A percentile compares a stretch with the other conserved stretches of the same genome.
phyloP scores from a whole-genome alignment of 768 basidiomycete genomes.

The Russula sp. region DNA sequence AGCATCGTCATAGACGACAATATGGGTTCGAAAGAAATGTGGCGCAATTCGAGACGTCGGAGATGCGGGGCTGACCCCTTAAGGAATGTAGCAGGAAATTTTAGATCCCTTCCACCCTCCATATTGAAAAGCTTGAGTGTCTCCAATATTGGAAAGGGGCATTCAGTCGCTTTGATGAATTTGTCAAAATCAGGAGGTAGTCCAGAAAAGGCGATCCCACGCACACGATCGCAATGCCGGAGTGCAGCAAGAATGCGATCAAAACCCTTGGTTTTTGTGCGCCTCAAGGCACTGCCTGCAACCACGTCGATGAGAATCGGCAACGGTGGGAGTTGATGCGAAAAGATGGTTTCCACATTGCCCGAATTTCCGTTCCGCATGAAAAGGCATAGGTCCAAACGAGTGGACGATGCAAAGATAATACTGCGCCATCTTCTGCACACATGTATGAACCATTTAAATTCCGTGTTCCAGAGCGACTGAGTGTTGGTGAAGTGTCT shows the following conservation, averaged over 20 bases:
- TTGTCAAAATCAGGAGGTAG: neutral
- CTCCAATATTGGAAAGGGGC: neutral
- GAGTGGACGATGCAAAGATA: neutral
- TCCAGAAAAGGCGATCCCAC: neutral
- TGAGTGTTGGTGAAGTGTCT: neutral
- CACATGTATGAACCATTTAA: conserved; percentile 22
- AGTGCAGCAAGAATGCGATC: neutral
- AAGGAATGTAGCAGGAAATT: neutral
- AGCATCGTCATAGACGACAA: neutral
- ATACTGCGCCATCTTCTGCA: neutral
- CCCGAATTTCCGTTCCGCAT: neutral
- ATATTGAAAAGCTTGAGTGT: neutral
- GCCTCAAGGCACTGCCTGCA: neutral
- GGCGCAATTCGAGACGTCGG: neutral
- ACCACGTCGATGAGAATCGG: neutral
- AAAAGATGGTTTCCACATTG: neutral
- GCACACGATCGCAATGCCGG: neutral
- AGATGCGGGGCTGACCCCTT: neutral
- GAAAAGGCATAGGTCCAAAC: neutral
- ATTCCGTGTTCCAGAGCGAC: neutral
- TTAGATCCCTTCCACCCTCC: fast-evolving
- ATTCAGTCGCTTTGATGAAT: neutral
- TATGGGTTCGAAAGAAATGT: neutral
- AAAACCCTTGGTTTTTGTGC: no score
- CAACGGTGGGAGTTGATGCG: neutral